These are phyloP conservation scores for Aspergillus sp. DNA, from an alignment of 2,329 filamentous ascomycete genomes.

Conservation along the genomic window DNA sequence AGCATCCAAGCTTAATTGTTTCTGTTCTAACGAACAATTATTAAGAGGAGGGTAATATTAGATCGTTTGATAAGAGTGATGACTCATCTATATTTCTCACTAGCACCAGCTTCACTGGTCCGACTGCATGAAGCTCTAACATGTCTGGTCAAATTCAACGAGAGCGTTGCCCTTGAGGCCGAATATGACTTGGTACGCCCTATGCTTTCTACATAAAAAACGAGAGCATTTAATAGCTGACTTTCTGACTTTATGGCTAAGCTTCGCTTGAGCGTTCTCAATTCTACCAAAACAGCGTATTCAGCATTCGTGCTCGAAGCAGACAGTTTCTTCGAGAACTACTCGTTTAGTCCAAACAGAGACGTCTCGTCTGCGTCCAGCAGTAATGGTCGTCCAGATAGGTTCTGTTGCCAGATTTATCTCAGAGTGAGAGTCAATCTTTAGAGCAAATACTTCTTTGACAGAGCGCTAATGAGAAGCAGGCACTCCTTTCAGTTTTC, in stretches of 20 bases:
- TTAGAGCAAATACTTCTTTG: slow-evolving; percentile 3
- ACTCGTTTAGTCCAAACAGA: slow-evolving; percentile 43
- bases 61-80: slow-evolving; percentile 12
- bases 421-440: slow-evolving; percentile 42
- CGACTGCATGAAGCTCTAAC: slow-evolving; percentile 53
- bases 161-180: slow-evolving; percentile 57
- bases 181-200: slow-evolving; percentile 48
- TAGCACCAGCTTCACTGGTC: slow-evolving; percentile 50
- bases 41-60: not conserved
- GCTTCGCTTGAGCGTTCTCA: slow-evolving; percentile 57
- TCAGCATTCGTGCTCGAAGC: slow-evolving; percentile 52
- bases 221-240: not conserved
- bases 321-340: slow-evolving; percentile 51
- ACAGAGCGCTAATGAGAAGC: not conserved
- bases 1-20: not conserved
- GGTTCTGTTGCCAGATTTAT: slow-evolving; percentile 55
- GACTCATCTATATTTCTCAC: slow-evolving; percentile 44
- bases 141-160: slow-evolving; percentile 58
- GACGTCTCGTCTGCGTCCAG: slow-evolving; percentile 5
- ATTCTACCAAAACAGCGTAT: slow-evolving; percentile 58
- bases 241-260: slow-evolving; percentile 16
- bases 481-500: slow-evolving; percentile 57
- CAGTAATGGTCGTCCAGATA: slow-evolving; percentile 32
- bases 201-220: slow-evolving; percentile 1
- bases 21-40: too few species aligned